Base-by-base conservation (phyloP, 2,329 filamentous ascomycete genomes). In the Paramyrothecium sp. region DNA sequence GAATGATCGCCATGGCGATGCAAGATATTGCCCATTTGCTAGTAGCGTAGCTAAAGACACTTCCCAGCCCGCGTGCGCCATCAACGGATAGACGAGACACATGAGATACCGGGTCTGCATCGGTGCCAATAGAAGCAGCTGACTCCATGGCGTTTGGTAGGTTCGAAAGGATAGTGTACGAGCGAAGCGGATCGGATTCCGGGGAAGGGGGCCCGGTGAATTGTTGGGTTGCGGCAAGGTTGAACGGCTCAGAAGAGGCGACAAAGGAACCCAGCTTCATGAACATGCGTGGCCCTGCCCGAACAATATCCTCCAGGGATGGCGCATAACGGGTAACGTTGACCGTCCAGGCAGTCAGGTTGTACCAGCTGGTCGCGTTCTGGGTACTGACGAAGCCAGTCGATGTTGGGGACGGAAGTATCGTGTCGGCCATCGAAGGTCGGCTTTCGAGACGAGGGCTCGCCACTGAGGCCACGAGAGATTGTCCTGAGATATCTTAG, bases 1-100 rank as follows among this genome's bases (percentile, higher is more conserved):
- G 80, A 57, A 97, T 77, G 58, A 98, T 85, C 21, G 92, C 92
- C 81, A 94, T 90, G 41, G 88, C 85, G 65, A 98, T 88, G 66
- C 92, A 97, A 54, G 89, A 88, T 57, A 98, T 78, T 1, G 94
- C 93, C 95, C 95, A 98, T 73, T 90, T 90, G 73, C 91, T 96
- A 1, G 91, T 96, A 48, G 92, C 81, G 73, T 98, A 99, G 65
- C 87, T 90, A 73, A 98, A 93, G 58, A 98, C 86, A 60, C 91
- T 92, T 49, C 91, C 90, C 48, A 97, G 80, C 48, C 90, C 92
- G 68, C 88, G 85, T 2, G 81, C 78, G 22, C 84, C 76, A 63
- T 88, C 85, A 61, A 85, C 71, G 7, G 84, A 81, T 60, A 88
- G 78, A 33, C 77, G 77, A 7, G 81, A 78, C 38, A 66, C 60